Evolutionary conservation across 2,329 filamentous ascomycete species (phyloP), one percentile per base, ranked within the genome.

Genomic region (Diaporthe longicolla): DNA sequence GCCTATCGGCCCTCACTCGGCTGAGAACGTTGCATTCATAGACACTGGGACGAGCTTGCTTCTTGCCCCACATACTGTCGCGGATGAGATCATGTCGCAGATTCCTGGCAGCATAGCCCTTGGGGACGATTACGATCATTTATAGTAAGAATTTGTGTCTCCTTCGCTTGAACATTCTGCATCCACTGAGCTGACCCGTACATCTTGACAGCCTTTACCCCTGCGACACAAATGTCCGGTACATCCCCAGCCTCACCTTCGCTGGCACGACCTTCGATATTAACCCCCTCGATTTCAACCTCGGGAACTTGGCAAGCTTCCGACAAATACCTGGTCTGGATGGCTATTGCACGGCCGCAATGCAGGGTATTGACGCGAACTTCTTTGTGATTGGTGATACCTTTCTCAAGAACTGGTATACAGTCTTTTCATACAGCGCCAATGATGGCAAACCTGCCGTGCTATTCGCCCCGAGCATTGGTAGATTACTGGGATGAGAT

Each of bases 381-480:
- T 4, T 21, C 10, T 35, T 35, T 58, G 29, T 35, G 8, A 10
- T 58, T 11, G 55, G 55, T 11, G 29, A 21, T n/a, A 21, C 29
- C 19, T 58, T 58, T 11, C 10, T 58, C 6, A 58, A 35, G 19
- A 58, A 58, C 29, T 32, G 55, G 55, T 58, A 35, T 58, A 58
- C 55, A 37, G 55, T 57, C 55, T 35, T 58, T 32, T 35, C 55
- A 35, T 58, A 35, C 55, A 58, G 55, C 32, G 55, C 55, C 29
- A 58, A 58, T 21, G 17, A 58, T 58, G 55, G 55, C 17, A 35
- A 21, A 21, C 55, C 55, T 58, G 55, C 55, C 21, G 55, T 58
- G 9, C 55, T 58, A 10, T 58, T 58, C 9, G 55, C 55, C 13
- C 55, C 55, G 8, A 58, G 29, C 55, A 58, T 58, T 35, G 55